phyloP scores from a whole-genome alignment of 495 filamentous ascomycete species.

The Tetracladium setigerum region DNA sequence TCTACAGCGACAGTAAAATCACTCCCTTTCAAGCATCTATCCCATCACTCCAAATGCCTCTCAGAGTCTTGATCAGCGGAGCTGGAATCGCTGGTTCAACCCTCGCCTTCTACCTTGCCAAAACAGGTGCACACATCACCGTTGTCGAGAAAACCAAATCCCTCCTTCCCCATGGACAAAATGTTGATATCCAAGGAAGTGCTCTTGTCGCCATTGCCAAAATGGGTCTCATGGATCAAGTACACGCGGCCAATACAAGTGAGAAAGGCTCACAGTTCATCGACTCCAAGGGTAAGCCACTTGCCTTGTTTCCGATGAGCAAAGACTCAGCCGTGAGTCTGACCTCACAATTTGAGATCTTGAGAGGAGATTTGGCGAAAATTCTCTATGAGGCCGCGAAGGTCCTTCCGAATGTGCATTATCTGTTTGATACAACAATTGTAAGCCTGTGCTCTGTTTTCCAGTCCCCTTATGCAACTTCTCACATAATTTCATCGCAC shows the following conservation, averaged over 20 bases:
- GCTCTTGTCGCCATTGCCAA: constrained; percentile 41
- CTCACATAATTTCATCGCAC: too few relatives aligned
- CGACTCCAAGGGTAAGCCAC: constrained; percentile 25
- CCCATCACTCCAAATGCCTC: constrained; percentile 9
- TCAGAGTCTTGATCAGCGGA: constrained; percentile 8
- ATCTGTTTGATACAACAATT: constrained; percentile 31
- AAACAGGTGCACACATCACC: constrained; percentile 39
- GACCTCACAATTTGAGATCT: constrained; percentile 49
- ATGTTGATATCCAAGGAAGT: constrained; percentile 42
- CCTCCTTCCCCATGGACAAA: constrained; percentile 40
- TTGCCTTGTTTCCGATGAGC: constrained; percentile 33
- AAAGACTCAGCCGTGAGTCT: constrained; percentile 34
- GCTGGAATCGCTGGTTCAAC: constrained; percentile 34
- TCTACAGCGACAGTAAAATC: background rate
- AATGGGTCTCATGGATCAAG: constrained; percentile 40
- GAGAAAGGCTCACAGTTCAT: constrained; percentile 40
- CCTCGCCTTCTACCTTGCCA: constrained; percentile 44
- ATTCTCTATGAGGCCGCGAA: constrained; percentile 39
- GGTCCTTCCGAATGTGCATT: constrained; percentile 21
- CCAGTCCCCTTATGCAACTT: too few relatives aligned
- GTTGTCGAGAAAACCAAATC: constrained; percentile 42
- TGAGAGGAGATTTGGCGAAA: constrained; percentile 42
- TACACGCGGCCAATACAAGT: constrained; percentile 29
- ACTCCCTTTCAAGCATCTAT: too few relatives aligned
- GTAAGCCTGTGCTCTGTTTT: too few relatives aligned